Evolutionary conservation across 108 stramenopile species (phyloP).

Genomic region (Epithemia pelagica): DNA sequence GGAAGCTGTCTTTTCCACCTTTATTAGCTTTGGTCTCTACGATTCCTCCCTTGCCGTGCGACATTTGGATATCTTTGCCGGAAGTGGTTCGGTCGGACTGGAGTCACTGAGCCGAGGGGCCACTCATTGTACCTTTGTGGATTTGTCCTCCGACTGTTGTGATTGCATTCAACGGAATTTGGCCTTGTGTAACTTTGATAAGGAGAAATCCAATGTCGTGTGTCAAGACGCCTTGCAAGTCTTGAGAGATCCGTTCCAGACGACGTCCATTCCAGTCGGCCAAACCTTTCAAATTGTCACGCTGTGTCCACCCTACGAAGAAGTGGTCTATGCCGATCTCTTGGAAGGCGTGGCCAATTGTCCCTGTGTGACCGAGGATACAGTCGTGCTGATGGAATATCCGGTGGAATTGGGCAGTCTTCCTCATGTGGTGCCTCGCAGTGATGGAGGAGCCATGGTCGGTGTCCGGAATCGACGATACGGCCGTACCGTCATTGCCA

Average conservation of each 20-base stretch:
- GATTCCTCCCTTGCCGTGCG: conserved; percentile 32
- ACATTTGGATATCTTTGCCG: conserved; percentile 90
- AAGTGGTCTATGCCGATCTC: conserved; percentile 90
- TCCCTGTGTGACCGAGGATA: conserved; percentile 71
- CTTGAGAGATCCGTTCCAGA: conserved; percentile 66
- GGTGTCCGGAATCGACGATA: conserved; percentile 92
- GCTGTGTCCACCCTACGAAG: conserved; percentile 94
- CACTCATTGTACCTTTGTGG: conserved; percentile 79
- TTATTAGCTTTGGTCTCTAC: conserved; percentile 85
- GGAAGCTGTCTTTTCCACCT: conserved; percentile 90
- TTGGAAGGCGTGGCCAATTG: conserved; percentile 72
- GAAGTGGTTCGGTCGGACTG: conserved; percentile 88
- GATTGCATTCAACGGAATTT: conserved; percentile 62
- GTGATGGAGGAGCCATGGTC: conserved; percentile 70
- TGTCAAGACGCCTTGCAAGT: conserved; percentile 80
- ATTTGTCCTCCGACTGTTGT: conserved; percentile 71
- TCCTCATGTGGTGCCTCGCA: conserved; percentile 67
- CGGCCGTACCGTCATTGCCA: conserved; percentile 90
- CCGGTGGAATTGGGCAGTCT: conserved; percentile 89
- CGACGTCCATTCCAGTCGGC: conserved; percentile 57
- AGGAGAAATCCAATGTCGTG: conserved; percentile 45
- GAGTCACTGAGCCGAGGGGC: conserved; percentile 91
- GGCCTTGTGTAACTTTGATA: conserved; percentile 64
- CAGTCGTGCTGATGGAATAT: conserved; percentile 88
- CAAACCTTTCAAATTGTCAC: conserved; percentile 79